Evolutionary conservation across 2,329 filamentous ascomycete genomes (phyloP).

Genomic region (Ophiocordyceps australis): DNA sequence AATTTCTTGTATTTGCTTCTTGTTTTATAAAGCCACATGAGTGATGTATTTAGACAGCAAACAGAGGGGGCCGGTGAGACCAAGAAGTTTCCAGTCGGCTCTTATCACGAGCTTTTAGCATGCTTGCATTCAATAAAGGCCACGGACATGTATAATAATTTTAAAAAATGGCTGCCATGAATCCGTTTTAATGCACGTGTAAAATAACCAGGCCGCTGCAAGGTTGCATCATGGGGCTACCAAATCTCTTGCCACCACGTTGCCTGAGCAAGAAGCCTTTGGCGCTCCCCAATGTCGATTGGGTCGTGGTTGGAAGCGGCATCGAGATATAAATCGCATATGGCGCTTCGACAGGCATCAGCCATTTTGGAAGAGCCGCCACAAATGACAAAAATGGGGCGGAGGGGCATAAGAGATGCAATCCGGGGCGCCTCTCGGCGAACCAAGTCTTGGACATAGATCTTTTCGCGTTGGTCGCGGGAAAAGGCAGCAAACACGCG

Average conservation of each 20-base stretch:
- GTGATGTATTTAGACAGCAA: too few species aligned
- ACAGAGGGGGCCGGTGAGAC: too few species aligned
- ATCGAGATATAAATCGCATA: slow-evolving; percentile 27
- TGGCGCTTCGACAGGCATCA: slow-evolving; percentile 29
- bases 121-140: too few species aligned
- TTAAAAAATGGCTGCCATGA: too few species aligned
- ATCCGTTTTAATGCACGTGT: too few species aligned
- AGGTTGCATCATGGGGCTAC: slow-evolving; percentile 19
- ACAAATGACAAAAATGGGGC: slow-evolving; percentile 32
- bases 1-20: not conserved
- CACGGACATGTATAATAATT: too few species aligned
- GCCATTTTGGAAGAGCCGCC: slow-evolving; percentile 42
- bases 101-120: too few species aligned
- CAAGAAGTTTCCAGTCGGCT: too few species aligned
- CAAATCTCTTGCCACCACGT: slow-evolving; percentile 43
- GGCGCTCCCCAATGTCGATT: slow-evolving; percentile 16
- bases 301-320: slow-evolving; percentile 14
- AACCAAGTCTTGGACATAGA: slow-evolving; percentile 38
- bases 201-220: too few species aligned
- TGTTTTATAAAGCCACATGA: too few species aligned
- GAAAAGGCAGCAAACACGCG: slow-evolving; percentile 27
- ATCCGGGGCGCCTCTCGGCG: slow-evolving; percentile 19
- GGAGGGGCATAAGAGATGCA: slow-evolving; percentile 13
- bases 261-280: slow-evolving; percentile 14
- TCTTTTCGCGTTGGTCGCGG: slow-evolving; percentile 25